Conservation (phyloP, 306 rosid genomes). For the Cucurbita moschata region DNA sequence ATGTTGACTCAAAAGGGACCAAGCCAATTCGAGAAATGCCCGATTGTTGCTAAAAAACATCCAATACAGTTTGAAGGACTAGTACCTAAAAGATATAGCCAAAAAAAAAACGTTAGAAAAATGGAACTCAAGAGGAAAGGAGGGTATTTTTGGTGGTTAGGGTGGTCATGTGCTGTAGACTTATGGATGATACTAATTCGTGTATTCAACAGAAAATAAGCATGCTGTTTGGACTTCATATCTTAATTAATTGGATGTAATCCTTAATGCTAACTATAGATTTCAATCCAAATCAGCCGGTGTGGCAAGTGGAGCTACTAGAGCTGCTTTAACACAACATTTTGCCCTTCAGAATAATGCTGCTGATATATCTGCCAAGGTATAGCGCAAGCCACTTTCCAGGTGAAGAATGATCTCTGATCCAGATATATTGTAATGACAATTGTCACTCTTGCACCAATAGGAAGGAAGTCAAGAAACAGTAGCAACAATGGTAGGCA, state of each 20-base stretch:
- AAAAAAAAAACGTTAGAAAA: background rate
- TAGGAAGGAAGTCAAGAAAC: conserved; percentile 66
- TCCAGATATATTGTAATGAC: conserved; percentile 3
- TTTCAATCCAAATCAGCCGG: conserved; percentile 49
- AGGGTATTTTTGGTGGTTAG: background rate
- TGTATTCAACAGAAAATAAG: background rate
- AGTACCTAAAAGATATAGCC: background rate
- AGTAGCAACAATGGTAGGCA: conserved; percentile 78
- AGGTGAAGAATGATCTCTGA: background rate
- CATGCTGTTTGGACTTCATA: background rate
- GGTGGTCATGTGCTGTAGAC: background rate
- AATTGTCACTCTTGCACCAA: background rate
- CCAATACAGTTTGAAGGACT: background rate
- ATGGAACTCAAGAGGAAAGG: background rate
- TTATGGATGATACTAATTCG: background rate
- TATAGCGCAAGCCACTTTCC: conserved; percentile 7
- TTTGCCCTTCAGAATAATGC: conserved; percentile 66
- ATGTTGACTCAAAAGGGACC: background rate
- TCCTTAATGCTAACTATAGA: conserved; percentile 1
- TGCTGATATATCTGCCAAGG: conserved; percentile 61
- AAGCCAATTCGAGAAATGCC: background rate
- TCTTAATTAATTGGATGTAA: background rate
- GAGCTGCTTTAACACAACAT: conserved; percentile 99
- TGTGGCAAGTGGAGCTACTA: conserved; percentile 97
- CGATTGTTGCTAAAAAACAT: background rate